Base-by-base conservation (phyloP, 1,139 yeast species). In the Yamadazyma jaroonii region DNA sequence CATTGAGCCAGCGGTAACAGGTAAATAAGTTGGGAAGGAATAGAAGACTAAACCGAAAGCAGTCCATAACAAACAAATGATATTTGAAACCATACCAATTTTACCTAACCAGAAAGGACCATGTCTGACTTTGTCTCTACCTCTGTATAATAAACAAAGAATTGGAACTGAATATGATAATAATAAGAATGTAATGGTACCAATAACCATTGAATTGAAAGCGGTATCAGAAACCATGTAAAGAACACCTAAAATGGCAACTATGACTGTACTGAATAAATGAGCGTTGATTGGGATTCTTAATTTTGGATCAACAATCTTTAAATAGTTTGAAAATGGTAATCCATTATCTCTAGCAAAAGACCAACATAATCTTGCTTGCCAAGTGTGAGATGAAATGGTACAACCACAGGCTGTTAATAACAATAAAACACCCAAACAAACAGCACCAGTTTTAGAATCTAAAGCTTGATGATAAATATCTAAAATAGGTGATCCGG, bases 331-430 rank as follows among this genome's bases (percentile, higher is more conserved):
- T 44, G 74, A 65, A 35, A 61, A 59, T 29, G 74, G 76, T 47
- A 70, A 60, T 13, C 76, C 76, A 40, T 64, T 62, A 61, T 84
- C 92, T 63, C 92, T 79, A 21, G 89, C 76, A 59, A 84, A 85
- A 6, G 90, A 81, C 92, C 94, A 84, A 53, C 87, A 78, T 49
- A 83, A 64, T 61, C 89, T 73, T 32, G 88, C 67, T 51, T 67
- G 73, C 73, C 73, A 67, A 8, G 73, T 67, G 44, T 67, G 72
- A 22, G 70, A 63, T 6, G 71, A 59, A 45, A 67, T 60, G 34
- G 67, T 67, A 52, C 73, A 67, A 9, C 70, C 70, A 41, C 61
- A 54, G 17, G 71, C 72, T 27, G 72, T 66, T 25, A 65, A 52
- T 31, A 66, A 52, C 30, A 67, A 56, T 45, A 67, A 54, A 13